These are phyloP conservation scores for Dimargaris cristalligena DNA, from an alignment of 192 early-diverging fungal genomes.

Conservation along the genomic window DNA sequence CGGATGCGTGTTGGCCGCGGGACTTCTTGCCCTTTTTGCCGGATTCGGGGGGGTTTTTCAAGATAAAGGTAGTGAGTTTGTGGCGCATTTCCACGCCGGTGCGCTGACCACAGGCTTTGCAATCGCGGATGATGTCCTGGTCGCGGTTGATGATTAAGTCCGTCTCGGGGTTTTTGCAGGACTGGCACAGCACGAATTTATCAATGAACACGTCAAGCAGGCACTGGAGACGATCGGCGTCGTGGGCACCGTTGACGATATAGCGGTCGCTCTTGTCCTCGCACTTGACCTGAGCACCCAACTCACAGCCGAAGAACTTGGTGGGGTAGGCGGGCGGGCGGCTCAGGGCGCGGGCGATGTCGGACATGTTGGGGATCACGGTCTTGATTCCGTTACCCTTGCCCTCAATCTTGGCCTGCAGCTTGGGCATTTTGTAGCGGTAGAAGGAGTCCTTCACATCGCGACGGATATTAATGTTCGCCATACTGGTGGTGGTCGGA, in stretches of 20 bases:
- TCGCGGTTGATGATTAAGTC: slow-evolving; percentile 56
- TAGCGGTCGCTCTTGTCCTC: slow-evolving; percentile 85
- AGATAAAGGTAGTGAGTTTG: slow-evolving; percentile 72
- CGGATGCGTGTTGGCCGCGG: slow-evolving; percentile 21
- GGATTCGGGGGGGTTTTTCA: slow-evolving; percentile 78
- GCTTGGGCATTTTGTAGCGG: slow-evolving; percentile 97
- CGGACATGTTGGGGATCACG: slow-evolving; percentile 89
- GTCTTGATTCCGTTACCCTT: slow-evolving; percentile 99
- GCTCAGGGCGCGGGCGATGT: slow-evolving; percentile 74
- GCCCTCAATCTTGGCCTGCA: slow-evolving; percentile 81
- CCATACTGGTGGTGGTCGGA: slow-evolving; percentile 30
- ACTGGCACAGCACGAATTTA: slow-evolving; percentile 82
- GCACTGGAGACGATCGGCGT: slow-evolving; percentile 66
- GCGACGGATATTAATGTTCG: slow-evolving; percentile 72
- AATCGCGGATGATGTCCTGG: slow-evolving; percentile 47
- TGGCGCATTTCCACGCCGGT: slow-evolving; percentile 74
- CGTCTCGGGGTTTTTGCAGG: slow-evolving; percentile 95
- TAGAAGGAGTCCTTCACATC: slow-evolving; percentile 88
- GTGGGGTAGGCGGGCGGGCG: slow-evolving; percentile 77
- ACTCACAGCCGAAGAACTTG: slow-evolving; percentile 89
- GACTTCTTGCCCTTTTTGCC: slow-evolving; percentile 24
- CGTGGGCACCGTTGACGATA: slow-evolving; percentile 90
- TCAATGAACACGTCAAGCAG: slow-evolving; percentile 83
- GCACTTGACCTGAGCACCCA: slow-evolving; percentile 81
- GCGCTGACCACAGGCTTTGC: slow-evolving; percentile 83